Percentiles rank a stretch among this genome's conserved stretches.
Evolutionary conservation across 148 eudicot genomes (phyloP).

Genomic region (Spergularia marina): DNA sequence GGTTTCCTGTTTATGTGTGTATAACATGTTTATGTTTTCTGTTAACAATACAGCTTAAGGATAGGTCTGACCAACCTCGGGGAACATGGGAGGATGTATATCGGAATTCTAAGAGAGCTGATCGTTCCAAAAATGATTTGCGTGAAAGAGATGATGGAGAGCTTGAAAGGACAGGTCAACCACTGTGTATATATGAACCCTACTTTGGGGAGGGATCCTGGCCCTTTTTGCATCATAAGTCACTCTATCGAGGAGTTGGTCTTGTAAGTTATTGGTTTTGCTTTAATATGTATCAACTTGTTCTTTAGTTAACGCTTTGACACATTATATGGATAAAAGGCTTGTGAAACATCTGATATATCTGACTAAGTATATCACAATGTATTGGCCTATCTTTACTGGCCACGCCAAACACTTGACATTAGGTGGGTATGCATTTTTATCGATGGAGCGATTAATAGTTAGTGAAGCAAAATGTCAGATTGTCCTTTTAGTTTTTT

Average conservation of each 20-base stretch:
- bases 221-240: constrained; percentile 78
- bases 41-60: constrained; percentile 67
- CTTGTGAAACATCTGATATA: neutral
- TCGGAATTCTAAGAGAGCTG: constrained; percentile 70
- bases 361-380: neutral
- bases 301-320: neutral
- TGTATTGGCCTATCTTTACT: neutral
- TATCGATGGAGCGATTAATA: neutral
- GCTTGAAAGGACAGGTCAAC: constrained; percentile 96
- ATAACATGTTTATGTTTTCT: constrained; percentile 7
- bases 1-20: neutral
- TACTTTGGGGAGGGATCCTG: constrained; percentile 84
- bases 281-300: neutral
- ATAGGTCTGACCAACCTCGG: constrained; percentile 77
- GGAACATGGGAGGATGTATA: constrained; percentile 89
- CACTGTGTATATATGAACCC: constrained; percentile 87
- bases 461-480: neutral
- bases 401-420: too few species aligned
- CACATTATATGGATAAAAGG: neutral
- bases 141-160: constrained; percentile 94
- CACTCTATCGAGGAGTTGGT: constrained; percentile 87
- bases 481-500: neutral
- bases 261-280: constrained; percentile 50
- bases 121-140: constrained; percentile 61
- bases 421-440: neutral